Evolutionary conservation across 164 flowering plant species (phyloP).

Genomic region (Vitis labrusca): DNA sequence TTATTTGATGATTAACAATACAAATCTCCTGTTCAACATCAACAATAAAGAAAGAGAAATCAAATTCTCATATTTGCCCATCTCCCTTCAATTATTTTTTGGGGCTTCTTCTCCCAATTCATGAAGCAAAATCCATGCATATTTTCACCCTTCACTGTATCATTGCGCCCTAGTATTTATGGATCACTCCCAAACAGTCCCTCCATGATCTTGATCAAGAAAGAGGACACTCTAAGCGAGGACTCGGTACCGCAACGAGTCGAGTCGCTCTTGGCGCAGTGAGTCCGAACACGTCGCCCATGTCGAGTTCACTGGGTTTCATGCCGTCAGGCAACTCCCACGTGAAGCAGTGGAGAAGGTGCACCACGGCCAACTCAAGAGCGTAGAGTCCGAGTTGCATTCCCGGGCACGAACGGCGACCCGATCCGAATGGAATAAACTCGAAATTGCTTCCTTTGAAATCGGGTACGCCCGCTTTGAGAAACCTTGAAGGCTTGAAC

Average conservation of each 20-base stretch:
- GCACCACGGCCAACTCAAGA: constrained; percentile 63
- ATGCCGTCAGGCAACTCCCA: constrained; percentile 87
- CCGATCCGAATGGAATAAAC: constrained; percentile 89
- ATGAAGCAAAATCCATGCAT: no score
- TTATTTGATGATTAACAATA: neutral
- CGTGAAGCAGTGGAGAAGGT: constrained; percentile 61
- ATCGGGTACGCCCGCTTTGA: constrained; percentile 46
- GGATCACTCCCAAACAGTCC: neutral
- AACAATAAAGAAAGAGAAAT: no score
- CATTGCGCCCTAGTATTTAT: neutral
- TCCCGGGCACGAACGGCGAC: constrained; percentile 86
- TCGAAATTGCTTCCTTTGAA: constrained; percentile 73
- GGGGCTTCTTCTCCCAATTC: no score
- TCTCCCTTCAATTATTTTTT: no score
- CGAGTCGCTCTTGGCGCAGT: constrained; percentile 68
- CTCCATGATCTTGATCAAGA: constrained; percentile 6
- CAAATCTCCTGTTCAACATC: no score
- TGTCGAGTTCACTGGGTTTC: constrained; percentile 74
- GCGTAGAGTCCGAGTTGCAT: constrained; percentile 79
- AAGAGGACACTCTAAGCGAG: constrained; percentile 42
- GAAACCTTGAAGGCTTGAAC: constrained; percentile 58
- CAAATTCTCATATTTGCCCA: no score
- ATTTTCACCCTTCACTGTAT: neutral
- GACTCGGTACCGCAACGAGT: constrained; percentile 63
- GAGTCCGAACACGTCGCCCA: constrained; percentile 76